phyloP scores from a whole-genome alignment of 441 rosid species.

The Populus hybrid region DNA sequence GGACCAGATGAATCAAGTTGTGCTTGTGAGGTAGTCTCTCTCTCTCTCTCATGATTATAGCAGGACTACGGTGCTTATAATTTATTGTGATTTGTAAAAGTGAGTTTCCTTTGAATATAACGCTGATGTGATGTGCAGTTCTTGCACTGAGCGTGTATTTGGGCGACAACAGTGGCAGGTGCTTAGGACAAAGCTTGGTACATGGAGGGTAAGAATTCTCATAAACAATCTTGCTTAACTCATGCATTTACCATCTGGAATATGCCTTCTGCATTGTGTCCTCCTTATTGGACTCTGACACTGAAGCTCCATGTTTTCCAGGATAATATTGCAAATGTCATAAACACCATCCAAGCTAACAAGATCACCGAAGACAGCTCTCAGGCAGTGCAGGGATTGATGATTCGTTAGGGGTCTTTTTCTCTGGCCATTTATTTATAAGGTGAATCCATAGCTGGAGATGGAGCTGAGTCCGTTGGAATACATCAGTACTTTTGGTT shows the following conservation, averaged over 20 bases:
- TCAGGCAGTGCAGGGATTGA: conserved; percentile 67
- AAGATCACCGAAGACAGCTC: conserved; percentile 79
- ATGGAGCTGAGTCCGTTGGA: neutral
- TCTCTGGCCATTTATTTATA: neutral
- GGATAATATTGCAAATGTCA: conserved; percentile 71
- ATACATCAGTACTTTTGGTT: neutral
- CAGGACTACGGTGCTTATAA: neutral
- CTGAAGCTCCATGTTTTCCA: conserved; percentile 23
- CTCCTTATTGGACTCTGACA: neutral
- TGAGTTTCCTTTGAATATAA: conserved; percentile 4
- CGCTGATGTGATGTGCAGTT: conserved; percentile 40
- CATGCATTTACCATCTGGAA: neutral
- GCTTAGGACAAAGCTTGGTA: conserved; percentile 72
- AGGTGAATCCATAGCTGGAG: neutral
- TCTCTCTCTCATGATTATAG: neutral
- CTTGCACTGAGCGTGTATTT: conserved; percentile 70
- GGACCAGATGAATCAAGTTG: conserved; percentile 94
- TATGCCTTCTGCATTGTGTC: neutral
- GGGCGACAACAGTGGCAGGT: conserved; percentile 73
- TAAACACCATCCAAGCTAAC: conserved; percentile 82
- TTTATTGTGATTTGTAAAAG: neutral
- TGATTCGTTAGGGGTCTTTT: conserved; percentile 39
- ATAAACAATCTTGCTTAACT: neutral
- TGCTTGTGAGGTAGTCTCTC: conserved; percentile 60
- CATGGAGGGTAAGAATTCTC: conserved; percentile 70